phyloP scores from a whole-genome alignment of 345 rosid genomes.

The Gossypium sturtianum region DNA sequence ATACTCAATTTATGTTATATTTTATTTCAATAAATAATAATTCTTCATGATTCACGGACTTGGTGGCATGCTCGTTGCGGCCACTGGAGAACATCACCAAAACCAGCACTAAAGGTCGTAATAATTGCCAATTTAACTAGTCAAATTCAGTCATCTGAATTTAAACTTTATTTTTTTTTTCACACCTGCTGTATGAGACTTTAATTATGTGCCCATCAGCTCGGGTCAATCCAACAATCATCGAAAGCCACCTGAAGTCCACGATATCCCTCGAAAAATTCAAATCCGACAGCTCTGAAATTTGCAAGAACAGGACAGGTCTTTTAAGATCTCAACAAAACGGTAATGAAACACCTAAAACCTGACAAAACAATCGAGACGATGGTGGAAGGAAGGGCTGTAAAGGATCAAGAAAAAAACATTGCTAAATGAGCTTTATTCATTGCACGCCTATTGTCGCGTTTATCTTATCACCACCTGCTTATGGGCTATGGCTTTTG shows the following conservation, averaged over 20 bases:
- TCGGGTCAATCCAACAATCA: background rate
- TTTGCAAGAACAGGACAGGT: background rate
- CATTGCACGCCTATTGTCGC: background rate
- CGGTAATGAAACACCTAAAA: background rate
- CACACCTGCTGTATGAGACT: background rate
- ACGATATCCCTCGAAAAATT: background rate
- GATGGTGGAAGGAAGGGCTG: background rate
- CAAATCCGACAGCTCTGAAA: background rate
- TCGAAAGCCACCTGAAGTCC: background rate
- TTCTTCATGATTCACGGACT: background rate
- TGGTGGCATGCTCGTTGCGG: background rate
- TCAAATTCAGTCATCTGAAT: background rate
- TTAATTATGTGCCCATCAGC: background rate
- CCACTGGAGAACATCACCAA: background rate
- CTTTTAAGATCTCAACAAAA: background rate
- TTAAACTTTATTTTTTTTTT: background rate
- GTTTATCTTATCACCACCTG: constrained; percentile 7
- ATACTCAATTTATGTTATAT: no score
- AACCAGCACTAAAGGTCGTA: background rate
- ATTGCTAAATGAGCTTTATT: background rate
- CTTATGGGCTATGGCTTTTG: background rate
- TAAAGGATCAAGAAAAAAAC: background rate
- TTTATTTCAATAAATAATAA: no score
- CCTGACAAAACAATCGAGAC: background rate
- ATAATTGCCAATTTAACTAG: background rate